These are phyloP conservation scores for Botrytis porri DNA, from an alignment of 2,329 filamentous ascomycete species.

Conservation along the genomic window DNA sequence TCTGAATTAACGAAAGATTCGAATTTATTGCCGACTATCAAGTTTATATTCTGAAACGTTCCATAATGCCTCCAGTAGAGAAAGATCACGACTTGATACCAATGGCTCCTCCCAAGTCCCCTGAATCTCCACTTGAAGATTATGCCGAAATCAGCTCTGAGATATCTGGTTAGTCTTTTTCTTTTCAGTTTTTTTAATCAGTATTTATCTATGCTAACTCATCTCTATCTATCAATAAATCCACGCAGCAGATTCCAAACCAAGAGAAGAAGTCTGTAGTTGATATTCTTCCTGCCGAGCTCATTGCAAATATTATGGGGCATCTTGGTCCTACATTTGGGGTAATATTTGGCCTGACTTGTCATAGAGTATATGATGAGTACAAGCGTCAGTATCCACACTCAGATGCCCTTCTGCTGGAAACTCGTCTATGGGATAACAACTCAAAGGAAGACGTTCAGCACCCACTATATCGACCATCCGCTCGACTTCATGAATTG, in stretches of 20 bases:
- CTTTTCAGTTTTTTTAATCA: too few species aligned
- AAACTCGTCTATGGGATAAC: not conserved
- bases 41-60: not conserved
- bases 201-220: not conserved
- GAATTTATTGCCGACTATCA: not conserved
- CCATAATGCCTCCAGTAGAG: not conserved
- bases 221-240: not conserved
- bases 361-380: not conserved
- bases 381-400: not conserved
- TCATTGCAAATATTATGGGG: not conserved
- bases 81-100: not conserved
- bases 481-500: not conserved
- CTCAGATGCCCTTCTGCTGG: not conserved
- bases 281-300: not conserved
- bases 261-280: not conserved
- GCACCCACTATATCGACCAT: not conserved
- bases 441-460: not conserved
- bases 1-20: not conserved
- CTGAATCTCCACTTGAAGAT: not conserved
- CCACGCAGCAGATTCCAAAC: not conserved
- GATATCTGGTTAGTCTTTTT: not conserved
- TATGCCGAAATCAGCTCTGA: not conserved
- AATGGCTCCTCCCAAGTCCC: not conserved
- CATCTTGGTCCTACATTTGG: not conserved
- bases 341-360: not conserved